Base-by-base conservation (phyloP, 139 green algal species). In the Ettlia oleoabundans region DNA sequence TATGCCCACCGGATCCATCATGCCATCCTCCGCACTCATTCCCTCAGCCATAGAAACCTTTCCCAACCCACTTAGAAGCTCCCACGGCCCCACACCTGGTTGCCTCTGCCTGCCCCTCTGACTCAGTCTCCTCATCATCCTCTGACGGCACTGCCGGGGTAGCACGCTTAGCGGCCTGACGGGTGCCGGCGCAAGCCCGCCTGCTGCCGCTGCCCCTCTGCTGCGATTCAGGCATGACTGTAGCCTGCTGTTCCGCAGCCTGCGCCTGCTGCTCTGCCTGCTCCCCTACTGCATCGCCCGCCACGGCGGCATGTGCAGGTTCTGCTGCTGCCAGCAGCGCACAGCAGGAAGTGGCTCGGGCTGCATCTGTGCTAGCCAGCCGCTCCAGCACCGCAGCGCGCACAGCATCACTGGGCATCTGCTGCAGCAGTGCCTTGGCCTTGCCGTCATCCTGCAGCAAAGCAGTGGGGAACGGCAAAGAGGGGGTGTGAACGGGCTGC, bases 61-160 rank as follows among this genome's bases (percentile, higher is more conserved):
- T 58, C 47, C 13, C 10, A 15, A 24, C 47, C 13, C 47, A 58
- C 47, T 15, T 58, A 15, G 10, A 10, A 24, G 63, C 63, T 70
- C 18, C n/a, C 3, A 10, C 26, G 21, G 13, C 21, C 24, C 2
- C 70, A 4, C 47, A 65, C 72, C 72, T 65, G 22, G 72, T 42
- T 1, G 66, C 37, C 26, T 21, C 22, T 28, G 37, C 15, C 51
- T 78, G 47, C 33, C 26, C 72, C 32, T 78, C 51, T 6, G 72
- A 52, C 51, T 67, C 72, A 10, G 68, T 76, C 26, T 41, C 68
- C 24, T 78, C 51, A 33, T 58, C 47, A 58, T 47, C 65, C 30
- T 78, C 72, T 5, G 51, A 47, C 32, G 38, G 33, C 1, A 21
- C 72, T 35, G 72, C 47, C 65, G 47, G 65, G 22, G 72, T 52